phyloP scores from a whole-genome alignment of 192 early-diverging fungal species.

The Obelidium mucronatum region DNA sequence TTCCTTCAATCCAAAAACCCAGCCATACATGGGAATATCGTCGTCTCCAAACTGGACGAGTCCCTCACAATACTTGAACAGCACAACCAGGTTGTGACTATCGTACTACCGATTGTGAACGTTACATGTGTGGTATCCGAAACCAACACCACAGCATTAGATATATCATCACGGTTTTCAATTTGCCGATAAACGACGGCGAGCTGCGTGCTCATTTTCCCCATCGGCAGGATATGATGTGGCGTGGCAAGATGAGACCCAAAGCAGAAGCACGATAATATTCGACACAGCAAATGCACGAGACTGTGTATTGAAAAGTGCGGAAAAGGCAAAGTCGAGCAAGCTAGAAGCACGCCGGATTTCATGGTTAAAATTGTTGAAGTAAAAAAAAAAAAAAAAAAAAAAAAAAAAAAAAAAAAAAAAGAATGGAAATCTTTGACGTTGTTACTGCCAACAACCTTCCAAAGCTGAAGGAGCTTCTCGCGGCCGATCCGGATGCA shows the following conservation, averaged over 20 bases:
- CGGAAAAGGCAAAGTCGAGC: not conserved
- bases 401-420: conserved; percentile 3
- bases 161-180: not conserved
- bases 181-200: not conserved
- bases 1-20: no score
- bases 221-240: conserved; percentile 3
- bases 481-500: not conserved
- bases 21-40: no score
- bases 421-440: not conserved
- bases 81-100: no score
- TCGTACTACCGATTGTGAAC: no score
- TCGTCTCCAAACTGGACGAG: no score
- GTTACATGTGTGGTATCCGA: not conserved
- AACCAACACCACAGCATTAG: not conserved
- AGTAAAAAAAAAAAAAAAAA: not conserved
- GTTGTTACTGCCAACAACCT: not conserved
- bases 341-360: not conserved
- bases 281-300: no score
- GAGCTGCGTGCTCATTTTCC: not conserved
- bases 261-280: no score
- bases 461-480: not conserved
- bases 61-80: no score
- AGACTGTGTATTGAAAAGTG: not conserved
- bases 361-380: not conserved
- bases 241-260: conserved; percentile 23